Evolutionary conservation across 1,284 basidiomycete species (phyloP).

Genomic region (Cutaneotrichosporon cavernicola): DNA sequence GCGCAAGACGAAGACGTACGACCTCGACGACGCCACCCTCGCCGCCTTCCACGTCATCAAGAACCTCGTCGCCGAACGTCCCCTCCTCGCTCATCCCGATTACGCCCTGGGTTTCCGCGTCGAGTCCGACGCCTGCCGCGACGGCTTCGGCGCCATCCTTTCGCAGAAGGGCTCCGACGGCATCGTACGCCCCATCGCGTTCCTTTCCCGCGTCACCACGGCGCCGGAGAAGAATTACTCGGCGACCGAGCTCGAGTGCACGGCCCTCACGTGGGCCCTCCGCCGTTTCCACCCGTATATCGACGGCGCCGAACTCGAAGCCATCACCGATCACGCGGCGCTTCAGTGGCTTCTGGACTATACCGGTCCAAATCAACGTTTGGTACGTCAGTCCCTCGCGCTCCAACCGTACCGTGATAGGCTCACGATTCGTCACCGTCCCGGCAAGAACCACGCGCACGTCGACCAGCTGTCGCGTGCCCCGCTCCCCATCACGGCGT

Average conservation of each 20-base stretch:
- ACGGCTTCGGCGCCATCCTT: neutral
- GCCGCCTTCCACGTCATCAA: too few relatives aligned
- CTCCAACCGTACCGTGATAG: neutral
- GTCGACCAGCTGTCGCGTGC: neutral
- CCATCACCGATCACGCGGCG: neutral
- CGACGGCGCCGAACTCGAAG: neutral
- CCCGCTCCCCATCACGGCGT: neutral
- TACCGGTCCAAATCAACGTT: neutral
- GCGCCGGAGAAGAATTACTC: neutral
- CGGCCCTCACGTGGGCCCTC: neutral
- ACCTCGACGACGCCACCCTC: too few relatives aligned
- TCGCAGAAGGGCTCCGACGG: neutral
- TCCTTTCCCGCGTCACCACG: neutral
- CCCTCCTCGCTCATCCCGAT: neutral
- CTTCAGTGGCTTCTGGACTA: neutral
- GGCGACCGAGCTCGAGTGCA: conserved; percentile 3
- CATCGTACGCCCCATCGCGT: neutral
- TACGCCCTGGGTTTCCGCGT: neutral
- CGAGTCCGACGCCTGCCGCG: neutral
- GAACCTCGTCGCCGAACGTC: too few relatives aligned
- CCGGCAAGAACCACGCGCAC: neutral
- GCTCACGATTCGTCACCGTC: neutral
- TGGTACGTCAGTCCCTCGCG: neutral
- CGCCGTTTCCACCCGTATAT: neutral
- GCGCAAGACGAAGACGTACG: neutral